Percentiles rank a stretch among this genome's conserved stretches.
Conservation (phyloP, 441 rosid species). For the Kokia cookei region DNA sequence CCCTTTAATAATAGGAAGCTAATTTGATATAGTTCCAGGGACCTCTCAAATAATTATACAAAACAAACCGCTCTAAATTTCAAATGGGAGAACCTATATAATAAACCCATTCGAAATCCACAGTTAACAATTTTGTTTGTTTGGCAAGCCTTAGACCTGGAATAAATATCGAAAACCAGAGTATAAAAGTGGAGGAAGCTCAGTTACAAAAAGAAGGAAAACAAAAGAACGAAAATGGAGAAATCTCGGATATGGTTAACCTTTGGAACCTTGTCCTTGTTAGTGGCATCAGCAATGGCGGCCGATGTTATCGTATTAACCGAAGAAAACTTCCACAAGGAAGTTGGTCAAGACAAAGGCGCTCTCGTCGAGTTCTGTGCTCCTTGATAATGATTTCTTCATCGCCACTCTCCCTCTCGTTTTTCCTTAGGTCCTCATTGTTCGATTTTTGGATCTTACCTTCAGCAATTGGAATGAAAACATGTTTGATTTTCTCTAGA, state of each 20-base stretch:
- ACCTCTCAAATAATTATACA: no score
- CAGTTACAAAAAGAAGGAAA: background rate
- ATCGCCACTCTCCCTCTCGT: background rate
- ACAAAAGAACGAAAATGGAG: constrained; percentile 33
- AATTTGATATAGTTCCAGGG: no score
- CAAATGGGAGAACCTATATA: no score
- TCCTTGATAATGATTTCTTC: constrained; percentile 55
- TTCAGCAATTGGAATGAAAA: background rate
- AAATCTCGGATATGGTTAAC: constrained; percentile 73
- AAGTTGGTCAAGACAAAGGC: constrained; percentile 79
- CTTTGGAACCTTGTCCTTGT: constrained; percentile 35
- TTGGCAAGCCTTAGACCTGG: background rate
- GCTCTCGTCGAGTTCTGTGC: constrained; percentile 99
- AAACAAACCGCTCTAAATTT: no score
- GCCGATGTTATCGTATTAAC: constrained; percentile 82
- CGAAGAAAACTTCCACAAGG: constrained; percentile 86
- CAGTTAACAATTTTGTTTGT: no score
- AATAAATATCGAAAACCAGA: background rate
- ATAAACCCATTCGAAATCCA: no score
- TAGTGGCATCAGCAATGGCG: constrained; percentile 49
- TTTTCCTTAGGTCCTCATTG: constrained; percentile 1
- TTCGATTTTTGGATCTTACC: background rate
- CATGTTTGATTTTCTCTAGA: background rate
- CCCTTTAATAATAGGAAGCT: no score
- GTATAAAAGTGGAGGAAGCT: no score